Evolutionary conservation across 192 early-diverging fungal genomes (phyloP), one percentile per base, ranked within the genome.

Genomic region (Podila epigama): DNA sequence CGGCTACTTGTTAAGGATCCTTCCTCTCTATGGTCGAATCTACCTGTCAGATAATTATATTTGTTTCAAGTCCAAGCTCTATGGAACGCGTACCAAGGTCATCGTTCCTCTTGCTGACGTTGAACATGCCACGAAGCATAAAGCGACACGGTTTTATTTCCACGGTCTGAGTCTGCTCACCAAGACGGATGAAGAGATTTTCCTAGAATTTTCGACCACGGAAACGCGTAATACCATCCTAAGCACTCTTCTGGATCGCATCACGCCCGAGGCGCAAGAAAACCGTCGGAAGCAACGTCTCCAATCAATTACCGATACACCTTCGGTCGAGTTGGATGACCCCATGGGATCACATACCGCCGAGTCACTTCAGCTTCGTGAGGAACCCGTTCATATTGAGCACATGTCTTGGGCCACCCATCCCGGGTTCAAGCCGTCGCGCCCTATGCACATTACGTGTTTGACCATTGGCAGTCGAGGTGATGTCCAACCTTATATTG

Each of bases 401-500:
- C 60, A 44, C 0, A 63, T 68, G 61, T 77, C 73, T 0, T 68
- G 64, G 65, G 53, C 44, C 16, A 66, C 70, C 4, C 57, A 68
- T 58, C 70, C 58, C 20, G 54, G 58, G 16, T 58, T 79, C 73
- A 64, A 62, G 50, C 79, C 81, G 8, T 73, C 81, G 8, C 68
- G 71, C 18, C 70, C 86, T 13, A 63, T 90, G 53, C 90, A 86
- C 29, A 83, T 92, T 39, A 92, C 91, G 4, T 88, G 83, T 44
- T 55, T 91, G 34, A 93, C 91, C 3, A 89, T 93, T 66, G 92
- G 92, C 27, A 87, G 89, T 31, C 85, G 92, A 51, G 92, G 92
- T 4, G 92, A 93, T 79, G 89, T 93, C 10, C 92, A 93, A 53
- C 90, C 90, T 9, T 81, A 81, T 28, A 86, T 93, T 77, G 89